Conservation (phyloP, 2,329 filamentous ascomycete genomes). For the Amauroascus niger region DNA sequence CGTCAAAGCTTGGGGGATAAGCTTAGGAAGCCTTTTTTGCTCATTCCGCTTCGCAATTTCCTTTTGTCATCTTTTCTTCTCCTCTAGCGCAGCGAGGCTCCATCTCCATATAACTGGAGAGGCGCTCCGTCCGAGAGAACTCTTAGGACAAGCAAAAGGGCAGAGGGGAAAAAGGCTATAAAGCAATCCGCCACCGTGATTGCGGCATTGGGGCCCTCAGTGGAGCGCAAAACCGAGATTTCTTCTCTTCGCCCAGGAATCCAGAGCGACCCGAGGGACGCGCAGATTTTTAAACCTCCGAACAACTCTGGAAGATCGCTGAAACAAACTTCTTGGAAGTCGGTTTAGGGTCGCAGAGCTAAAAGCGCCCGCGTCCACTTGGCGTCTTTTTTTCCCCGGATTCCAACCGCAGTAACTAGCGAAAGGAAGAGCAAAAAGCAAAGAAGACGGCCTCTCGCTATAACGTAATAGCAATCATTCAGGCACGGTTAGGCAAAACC, state of each 20-base stretch:
- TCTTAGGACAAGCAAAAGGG: background rate
- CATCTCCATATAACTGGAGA: background rate
- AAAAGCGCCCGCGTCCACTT: conserved; percentile 1
- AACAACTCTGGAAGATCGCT: background rate
- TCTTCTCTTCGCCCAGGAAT: background rate
- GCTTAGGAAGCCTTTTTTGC: background rate
- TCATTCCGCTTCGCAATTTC: background rate
- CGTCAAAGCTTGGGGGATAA: background rate
- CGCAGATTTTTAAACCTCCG: conserved; percentile 2
- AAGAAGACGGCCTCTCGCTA: background rate
- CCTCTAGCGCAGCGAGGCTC: background rate
- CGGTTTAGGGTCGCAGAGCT: conserved; percentile 10
- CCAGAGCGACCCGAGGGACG: background rate
- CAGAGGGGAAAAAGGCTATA: background rate
- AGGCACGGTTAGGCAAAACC: background rate
- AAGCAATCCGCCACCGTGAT: conserved; percentile 9
- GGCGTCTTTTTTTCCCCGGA: background rate
- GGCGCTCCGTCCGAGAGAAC: background rate
- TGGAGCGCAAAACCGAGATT: background rate
- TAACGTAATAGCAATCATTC: background rate
- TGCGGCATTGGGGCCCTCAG: background rate
- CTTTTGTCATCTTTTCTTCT: background rate
- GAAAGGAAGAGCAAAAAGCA: background rate
- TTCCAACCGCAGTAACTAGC: too few species aligned
- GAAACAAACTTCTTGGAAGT: background rate